A percentile compares a stretch with the other conserved stretches of the same genome.
Conservation (phyloP, 2,329 filamentous ascomycete genomes). For the Neophaeococcomyces mojaviensis region DNA sequence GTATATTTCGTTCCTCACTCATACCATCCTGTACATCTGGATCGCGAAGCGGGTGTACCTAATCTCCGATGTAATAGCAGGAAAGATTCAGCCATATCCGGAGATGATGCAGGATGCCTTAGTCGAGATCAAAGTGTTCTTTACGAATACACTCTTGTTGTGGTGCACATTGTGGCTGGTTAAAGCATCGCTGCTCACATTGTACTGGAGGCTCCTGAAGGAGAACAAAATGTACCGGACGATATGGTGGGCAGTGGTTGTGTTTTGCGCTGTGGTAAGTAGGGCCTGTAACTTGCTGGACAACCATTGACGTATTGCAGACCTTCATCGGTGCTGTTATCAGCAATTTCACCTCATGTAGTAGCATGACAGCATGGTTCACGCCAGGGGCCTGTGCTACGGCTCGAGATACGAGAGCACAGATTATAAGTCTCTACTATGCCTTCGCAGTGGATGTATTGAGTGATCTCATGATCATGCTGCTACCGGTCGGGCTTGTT, state of each 20-base stretch:
- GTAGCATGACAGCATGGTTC: conserved; percentile 31
- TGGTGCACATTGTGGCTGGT: conserved; percentile 34
- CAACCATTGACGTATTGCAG: conserved; percentile 16
- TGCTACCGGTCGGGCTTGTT: conserved; percentile 1
- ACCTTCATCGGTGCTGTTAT: conserved; percentile 32
- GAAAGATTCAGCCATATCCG: conserved; percentile 23
- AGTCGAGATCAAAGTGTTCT: conserved; percentile 32
- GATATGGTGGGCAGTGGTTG: conserved; percentile 32
- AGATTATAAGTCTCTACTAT: conserved; percentile 9
- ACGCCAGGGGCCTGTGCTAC: conserved; percentile 14
- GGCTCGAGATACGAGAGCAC: neutral
- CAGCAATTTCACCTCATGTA: conserved; percentile 29
- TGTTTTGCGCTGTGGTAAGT: conserved; percentile 30
- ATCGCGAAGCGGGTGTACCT: conserved; percentile 19
- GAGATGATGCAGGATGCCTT: conserved; percentile 27
- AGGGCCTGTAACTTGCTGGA: neutral
- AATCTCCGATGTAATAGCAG: conserved; percentile 23
- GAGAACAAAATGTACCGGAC: conserved; percentile 28
- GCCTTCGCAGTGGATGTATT: conserved; percentile 12
- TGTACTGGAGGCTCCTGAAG: conserved; percentile 32
- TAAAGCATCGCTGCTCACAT: conserved; percentile 33
- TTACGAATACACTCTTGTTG: conserved; percentile 31
- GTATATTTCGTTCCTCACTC: conserved; percentile 25
- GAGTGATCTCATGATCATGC: conserved; percentile 6
- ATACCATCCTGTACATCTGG: conserved; percentile 29